A percentile compares a stretch with the other conserved stretches of the same genome.
Evolutionary conservation across 2,329 filamentous ascomycete genomes (phyloP).

Genomic region (Aspergillus proliferans): DNA sequence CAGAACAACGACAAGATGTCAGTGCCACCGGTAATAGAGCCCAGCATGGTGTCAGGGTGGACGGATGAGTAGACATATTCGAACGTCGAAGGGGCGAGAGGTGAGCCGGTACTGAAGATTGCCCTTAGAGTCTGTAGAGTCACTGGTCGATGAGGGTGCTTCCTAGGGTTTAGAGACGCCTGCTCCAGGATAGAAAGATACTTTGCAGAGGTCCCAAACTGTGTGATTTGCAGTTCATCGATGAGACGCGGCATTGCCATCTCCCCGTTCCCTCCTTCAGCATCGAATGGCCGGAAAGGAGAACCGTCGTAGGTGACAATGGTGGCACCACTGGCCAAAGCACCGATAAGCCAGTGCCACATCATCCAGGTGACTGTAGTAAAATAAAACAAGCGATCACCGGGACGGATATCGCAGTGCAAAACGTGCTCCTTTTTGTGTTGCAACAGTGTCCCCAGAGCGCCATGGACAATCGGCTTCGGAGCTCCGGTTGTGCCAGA

Average conservation of each 20-base stretch:
- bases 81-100: constrained; percentile 88
- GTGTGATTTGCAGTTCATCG: constrained; percentile 73
- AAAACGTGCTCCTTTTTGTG: constrained; percentile 95
- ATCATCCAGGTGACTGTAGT: constrained; percentile 99
- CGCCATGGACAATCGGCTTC: constrained; percentile 91
- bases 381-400: constrained; percentile 80
- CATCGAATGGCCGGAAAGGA: constrained; percentile 66
- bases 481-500: constrained; percentile 82
- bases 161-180: constrained; percentile 56
- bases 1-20: constrained; percentile 96
- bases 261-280: constrained; percentile 57
- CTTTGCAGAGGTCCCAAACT: constrained; percentile 91
- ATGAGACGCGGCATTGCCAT: constrained; percentile 78
- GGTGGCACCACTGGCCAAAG: constrained; percentile 73
- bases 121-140: constrained; percentile 58
- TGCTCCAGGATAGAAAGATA: constrained; percentile 90
- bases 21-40: constrained; percentile 89
- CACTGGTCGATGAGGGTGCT: constrained; percentile 40
- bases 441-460: constrained; percentile 82
- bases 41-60: constrained; percentile 72
- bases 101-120: constrained; percentile 91
- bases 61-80: constrained; percentile 82
- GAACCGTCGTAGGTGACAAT: constrained; percentile 88
- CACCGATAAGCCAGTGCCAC: constrained; percentile 96
- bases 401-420: constrained; percentile 70